A percentile compares a stretch with the other conserved stretches of the same genome.
Evolutionary conservation across 2,329 filamentous ascomycete genomes (phyloP).

Genomic region (Arthrobotrys pseudoclavata): DNA sequence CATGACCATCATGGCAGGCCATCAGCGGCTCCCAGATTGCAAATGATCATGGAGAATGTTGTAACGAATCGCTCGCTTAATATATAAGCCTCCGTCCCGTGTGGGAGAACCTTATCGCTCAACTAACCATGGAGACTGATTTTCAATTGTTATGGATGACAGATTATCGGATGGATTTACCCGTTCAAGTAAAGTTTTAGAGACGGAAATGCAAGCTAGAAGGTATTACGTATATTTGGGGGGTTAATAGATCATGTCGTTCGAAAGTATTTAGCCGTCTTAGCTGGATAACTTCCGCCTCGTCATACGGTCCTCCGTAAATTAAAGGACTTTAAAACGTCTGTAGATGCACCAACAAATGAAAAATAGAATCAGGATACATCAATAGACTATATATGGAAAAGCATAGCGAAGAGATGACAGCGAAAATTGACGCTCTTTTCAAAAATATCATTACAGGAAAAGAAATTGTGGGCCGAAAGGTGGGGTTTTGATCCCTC

Average conservation of each 20-base stretch:
- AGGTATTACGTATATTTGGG: neutral
- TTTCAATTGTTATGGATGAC: neutral
- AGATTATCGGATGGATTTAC: constrained; percentile 1
- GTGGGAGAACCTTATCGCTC: neutral
- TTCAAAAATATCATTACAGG: neutral
- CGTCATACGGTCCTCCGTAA: neutral
- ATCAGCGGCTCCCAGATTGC: neutral
- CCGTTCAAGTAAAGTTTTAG: neutral
- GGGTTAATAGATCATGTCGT: neutral
- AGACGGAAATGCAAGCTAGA: neutral
- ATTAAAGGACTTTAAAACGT: neutral
- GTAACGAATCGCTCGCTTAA: neutral
- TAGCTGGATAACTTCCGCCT: too few species aligned
- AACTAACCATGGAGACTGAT: neutral
- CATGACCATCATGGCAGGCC: neutral
- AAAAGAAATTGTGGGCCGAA: neutral
- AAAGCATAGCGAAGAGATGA: neutral
- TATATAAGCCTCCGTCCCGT: neutral
- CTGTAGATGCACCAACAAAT: neutral
- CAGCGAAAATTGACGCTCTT: too few species aligned
- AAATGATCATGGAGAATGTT: neutral
- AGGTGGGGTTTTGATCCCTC: neutral
- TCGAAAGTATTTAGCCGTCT: neutral
- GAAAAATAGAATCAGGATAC: neutral
- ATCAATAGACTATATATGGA: neutral